phyloP scores from a whole-genome alignment of 2,329 filamentous ascomycete genomes.

The Leptoxyphium fumago region DNA sequence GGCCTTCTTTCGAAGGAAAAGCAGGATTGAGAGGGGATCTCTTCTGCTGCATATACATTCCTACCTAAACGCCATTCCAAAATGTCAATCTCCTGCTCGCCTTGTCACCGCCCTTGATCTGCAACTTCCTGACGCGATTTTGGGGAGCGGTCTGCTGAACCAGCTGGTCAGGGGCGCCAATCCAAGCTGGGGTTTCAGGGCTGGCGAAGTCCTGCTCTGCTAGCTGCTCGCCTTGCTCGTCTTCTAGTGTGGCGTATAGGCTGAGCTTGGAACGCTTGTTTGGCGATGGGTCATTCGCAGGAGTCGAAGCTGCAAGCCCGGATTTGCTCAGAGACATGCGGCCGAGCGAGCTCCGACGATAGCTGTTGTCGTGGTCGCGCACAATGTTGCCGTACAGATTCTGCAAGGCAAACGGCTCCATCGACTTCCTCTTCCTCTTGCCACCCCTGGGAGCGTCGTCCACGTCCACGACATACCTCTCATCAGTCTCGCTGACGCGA shows the following conservation, averaged over 20 bases:
- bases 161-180: slow-evolving; percentile 14
- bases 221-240: slow-evolving; percentile 5
- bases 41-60: not conserved
- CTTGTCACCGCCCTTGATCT: slow-evolving; percentile 11
- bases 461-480: slow-evolving; percentile 20
- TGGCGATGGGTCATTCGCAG: slow-evolving; percentile 3
- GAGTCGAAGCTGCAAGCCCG: slow-evolving; percentile 6
- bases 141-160: slow-evolving; percentile 22
- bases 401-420: slow-evolving; percentile 20
- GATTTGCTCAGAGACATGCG: slow-evolving; percentile 8
- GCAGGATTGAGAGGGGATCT: no score
- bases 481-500: slow-evolving; percentile 17
- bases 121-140: slow-evolving; percentile 19
- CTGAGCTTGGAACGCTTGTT: slow-evolving; percentile 1
- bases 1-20: no score
- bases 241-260: not conserved
- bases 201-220: slow-evolving; percentile 13
- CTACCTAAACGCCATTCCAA: slow-evolving; percentile 1
- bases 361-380: slow-evolving; percentile 15
- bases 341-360: slow-evolving; percentile 14
- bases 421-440: slow-evolving; percentile 20
- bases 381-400: slow-evolving; percentile 20
- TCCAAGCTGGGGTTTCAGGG: slow-evolving; percentile 17
- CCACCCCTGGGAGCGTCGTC: slow-evolving; percentile 17
- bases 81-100: slow-evolving; percentile 19